Base-by-base conservation (phyloP, 495 filamentous ascomycete genomes). In the Immersiella caudata region DNA sequence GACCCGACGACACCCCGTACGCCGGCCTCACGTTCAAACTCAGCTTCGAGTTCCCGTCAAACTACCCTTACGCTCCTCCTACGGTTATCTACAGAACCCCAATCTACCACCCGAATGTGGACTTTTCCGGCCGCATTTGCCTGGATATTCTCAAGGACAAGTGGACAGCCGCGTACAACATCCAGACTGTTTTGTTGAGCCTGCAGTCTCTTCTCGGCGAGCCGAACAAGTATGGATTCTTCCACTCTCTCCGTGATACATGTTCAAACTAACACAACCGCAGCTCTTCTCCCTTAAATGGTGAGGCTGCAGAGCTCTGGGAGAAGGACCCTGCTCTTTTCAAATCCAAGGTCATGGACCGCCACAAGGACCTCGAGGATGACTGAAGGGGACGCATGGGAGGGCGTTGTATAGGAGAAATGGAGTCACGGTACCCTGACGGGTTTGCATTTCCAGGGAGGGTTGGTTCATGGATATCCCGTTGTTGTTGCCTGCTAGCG, bases 71-170 rank as follows among this genome's bases (percentile, higher is more conserved):
- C 79, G 86, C 90, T 0, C 87, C 95, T n/a, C 95, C 95, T 1
- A 92, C 90, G 22, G 94, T 99, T 18, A 84, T 97, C 49, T 97
- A 95, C 85, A 93, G 90, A 76, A 96, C 93, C 0, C 92, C 92
- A 16, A 96, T 97, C 78, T 96, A 94, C 80, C 93, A 97, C 71
- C 93, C 93, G 25, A 97, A 97, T 70, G 90, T 97, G 68, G 93
- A 96, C 77, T 94, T 95, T 79, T 93, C 93, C 8, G 93, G 93
- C 49, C 87, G 92, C 62, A 96, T 97, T 79, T 97, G 93, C 77
- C 83, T 99, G 66, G 96, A 98, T 78, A 99, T 99, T 71, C 82
- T 99, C 60, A 97, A 97, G 83, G 95, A 97, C 75, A 97, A 97
- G 81, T 98, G 95, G 95, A 96, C 93, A 69, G 82, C 86, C 14